These are phyloP conservation scores for Chlorociboria aeruginascens DNA, from an alignment of 495 filamentous ascomycete species.

Conservation along the genomic window DNA sequence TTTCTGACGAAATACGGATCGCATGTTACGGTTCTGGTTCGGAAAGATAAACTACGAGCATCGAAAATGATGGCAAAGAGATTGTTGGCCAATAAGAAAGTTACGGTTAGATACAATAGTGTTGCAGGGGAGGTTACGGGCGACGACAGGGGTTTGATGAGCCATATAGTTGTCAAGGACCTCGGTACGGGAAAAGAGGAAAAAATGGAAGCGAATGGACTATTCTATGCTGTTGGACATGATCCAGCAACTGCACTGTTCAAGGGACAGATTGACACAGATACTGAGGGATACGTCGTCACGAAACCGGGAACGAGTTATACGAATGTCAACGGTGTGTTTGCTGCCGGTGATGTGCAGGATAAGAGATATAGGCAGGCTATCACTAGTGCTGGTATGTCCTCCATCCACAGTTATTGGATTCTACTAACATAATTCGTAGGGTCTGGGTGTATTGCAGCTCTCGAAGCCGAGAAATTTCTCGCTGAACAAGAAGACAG, in stretches of 20 bases:
- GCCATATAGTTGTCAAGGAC: conserved; percentile 67
- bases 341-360: conserved; percentile 95
- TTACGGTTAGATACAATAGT: conserved; percentile 76
- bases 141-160: conserved; percentile 77
- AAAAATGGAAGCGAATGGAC: conserved; percentile 74
- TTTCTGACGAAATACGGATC: conserved; percentile 97
- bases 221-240: conserved; percentile 97
- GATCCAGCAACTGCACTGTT: conserved; percentile 83
- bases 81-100: conserved; percentile 71
- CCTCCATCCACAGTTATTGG: background rate
- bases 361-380: conserved; percentile 98
- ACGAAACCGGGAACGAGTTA: conserved; percentile 81
- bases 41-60: conserved; percentile 73
- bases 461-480: conserved; percentile 88
- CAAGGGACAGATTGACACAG: conserved; percentile 75
- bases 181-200: conserved; percentile 65
- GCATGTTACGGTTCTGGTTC: conserved; percentile 87
- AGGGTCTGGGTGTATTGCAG: conserved; percentile 92
- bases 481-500: conserved; percentile 61
- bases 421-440: conserved; percentile 23
- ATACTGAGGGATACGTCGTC: conserved; percentile 78
- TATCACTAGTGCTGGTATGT: conserved; percentile 90
- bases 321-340: conserved; percentile 85
- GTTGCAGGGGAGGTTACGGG: conserved; percentile 73
- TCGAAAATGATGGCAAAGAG: conserved; percentile 87